phyloP scores from a whole-genome alignment of 129 eudicot species.

The Flaveria trinervia region DNA sequence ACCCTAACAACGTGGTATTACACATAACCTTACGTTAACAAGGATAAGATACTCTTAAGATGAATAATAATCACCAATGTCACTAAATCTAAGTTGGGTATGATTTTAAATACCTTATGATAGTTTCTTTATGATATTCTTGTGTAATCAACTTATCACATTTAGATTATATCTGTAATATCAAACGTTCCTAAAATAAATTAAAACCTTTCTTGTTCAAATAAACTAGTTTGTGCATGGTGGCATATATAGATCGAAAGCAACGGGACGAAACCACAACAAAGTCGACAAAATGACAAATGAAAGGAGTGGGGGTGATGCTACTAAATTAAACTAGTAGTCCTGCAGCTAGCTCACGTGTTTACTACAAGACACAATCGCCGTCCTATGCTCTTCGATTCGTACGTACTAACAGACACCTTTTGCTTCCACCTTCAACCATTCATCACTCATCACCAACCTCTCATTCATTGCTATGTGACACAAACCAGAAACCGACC shows the following conservation, averaged over 20 bases:
- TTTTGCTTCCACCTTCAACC: background rate
- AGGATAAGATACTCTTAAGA: too few species aligned
- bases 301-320: too few species aligned
- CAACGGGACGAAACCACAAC: background rate
- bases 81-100: too few species aligned
- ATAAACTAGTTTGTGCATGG: background rate
- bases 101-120: too few species aligned
- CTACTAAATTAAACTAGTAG: too few species aligned
- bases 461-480: background rate
- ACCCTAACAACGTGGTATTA: too few species aligned
- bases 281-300: too few species aligned
- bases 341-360: conserved; percentile 9
- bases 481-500: background rate
- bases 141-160: too few species aligned
- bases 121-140: too few species aligned
- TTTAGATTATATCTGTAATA: background rate
- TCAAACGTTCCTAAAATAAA: background rate
- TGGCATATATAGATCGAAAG: background rate
- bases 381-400: background rate
- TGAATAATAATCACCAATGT: too few species aligned
- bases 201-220: background rate
- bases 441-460: background rate
- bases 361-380: conserved; percentile 3
- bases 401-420: background rate
- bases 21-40: too few species aligned